These are phyloP conservation scores for Lasiodiplodia citricola DNA, from an alignment of 2,329 filamentous ascomycete species.

Conservation along the genomic window DNA sequence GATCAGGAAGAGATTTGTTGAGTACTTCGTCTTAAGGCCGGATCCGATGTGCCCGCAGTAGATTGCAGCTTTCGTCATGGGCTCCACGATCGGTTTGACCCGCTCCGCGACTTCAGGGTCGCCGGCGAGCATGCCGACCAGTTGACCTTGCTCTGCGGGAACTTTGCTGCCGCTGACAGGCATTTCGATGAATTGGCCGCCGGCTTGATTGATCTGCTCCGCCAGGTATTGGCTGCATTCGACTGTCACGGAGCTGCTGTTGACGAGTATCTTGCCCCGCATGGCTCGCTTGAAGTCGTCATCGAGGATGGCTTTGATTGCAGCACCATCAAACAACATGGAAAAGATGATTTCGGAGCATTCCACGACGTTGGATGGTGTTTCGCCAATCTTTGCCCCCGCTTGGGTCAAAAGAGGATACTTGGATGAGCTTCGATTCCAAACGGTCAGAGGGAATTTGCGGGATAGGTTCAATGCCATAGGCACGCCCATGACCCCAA, in stretches of 20 bases:
- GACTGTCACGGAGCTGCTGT: not conserved
- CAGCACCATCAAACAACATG: not conserved
- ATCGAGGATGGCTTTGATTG: not conserved
- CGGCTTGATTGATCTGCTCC: not conserved
- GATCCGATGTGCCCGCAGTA: slow-evolving; percentile 43
- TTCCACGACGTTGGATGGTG: not conserved
- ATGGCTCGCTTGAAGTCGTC: not conserved
- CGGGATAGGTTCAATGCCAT: slow-evolving; percentile 47
- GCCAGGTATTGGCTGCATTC: not conserved
- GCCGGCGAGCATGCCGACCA: slow-evolving; percentile 43
- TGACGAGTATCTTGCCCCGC: not conserved
- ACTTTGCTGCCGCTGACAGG: not conserved
- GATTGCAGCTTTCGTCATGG: slow-evolving; percentile 39
- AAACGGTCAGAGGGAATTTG: not conserved
- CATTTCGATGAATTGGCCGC: not conserved
- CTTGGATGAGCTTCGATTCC: not conserved
- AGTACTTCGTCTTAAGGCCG: slow-evolving; percentile 42
- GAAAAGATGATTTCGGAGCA: not conserved
- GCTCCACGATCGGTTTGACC: slow-evolving; percentile 34
- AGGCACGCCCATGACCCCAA: slow-evolving; percentile 51
- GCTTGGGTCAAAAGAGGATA: not conserved
- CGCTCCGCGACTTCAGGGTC: slow-evolving; percentile 34
- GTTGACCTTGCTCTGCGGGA: not conserved
- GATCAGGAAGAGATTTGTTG: slow-evolving; percentile 40
- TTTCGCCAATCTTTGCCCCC: not conserved